These are phyloP conservation scores for Leptographium procerum DNA, from an alignment of 2,329 filamentous ascomycete genomes.

Conservation along the genomic window DNA sequence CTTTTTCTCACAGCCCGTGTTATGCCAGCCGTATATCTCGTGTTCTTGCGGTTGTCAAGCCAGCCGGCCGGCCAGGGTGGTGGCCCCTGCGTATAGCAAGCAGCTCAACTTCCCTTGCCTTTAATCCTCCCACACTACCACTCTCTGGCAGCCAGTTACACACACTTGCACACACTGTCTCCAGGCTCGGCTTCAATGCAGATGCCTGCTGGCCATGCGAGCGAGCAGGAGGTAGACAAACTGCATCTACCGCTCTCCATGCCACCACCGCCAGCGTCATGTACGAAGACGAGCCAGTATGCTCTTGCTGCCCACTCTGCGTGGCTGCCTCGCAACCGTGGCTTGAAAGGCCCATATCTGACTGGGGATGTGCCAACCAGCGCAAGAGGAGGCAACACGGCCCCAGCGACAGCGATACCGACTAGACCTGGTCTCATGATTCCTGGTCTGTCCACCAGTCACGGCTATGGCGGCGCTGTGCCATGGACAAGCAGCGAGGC, in stretches of 20 bases:
- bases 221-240: not conserved
- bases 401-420: not conserved
- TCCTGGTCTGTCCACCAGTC: not conserved
- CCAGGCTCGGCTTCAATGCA: not conserved
- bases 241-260: not conserved
- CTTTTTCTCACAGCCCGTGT: not conserved
- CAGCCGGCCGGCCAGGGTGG: not conserved
- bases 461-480: constrained; percentile 33
- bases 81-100: not conserved
- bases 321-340: not conserved
- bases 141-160: too few species aligned
- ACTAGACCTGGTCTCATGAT: not conserved
- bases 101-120: not conserved
- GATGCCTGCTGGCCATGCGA: not conserved
- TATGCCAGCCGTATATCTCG: not conserved
- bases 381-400: not conserved
- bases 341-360: not conserved
- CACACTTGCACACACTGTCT: too few species aligned
- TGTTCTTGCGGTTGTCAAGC: not conserved
- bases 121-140: too few species aligned
- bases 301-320: not conserved
- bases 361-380: not conserved
- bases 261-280: not conserved
- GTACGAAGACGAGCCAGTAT: not conserved
- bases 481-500: constrained; percentile 42